Evolutionary conservation across 1,284 basidiomycete species (phyloP), one percentile per base, ranked within the genome.

Genomic region (Irpex lacteus): DNA sequence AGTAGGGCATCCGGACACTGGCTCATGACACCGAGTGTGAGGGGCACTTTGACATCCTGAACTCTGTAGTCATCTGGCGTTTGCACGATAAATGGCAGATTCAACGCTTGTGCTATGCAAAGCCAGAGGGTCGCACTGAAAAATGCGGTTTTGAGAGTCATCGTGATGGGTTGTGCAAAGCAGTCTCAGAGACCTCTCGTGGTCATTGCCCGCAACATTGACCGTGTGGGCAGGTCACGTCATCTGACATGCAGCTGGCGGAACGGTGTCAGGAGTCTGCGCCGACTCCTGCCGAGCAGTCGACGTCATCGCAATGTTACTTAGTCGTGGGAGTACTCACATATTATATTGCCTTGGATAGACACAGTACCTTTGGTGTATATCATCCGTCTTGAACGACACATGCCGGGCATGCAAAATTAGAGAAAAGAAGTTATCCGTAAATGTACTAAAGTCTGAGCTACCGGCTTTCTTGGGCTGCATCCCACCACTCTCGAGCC

Each of bases 1-100:
- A 89, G 71, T 26, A 92, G 72, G 4, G 91, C 91, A 67, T 94
- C 92, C 1, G 90, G 90, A 72, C 91, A 92, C 55, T 82, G 84
- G 69, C 88, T 90, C 90, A 92, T 92, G 50, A 93, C 90, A 21
- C 89, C 91, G 21, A 93, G 78, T 49, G 81, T 71, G 9, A 82
- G 76, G 9, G 81, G 80, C 1, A 82, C 89, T 76, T 85, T 86
- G 70, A 80, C 73, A 67, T 78, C 76, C 54, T 74, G 68, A 38
- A 71, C 54, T 32, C 65, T 19, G 18, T 61, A 60, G 50, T 70
- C 69, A 32, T 60, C 32, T 4, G 71, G 59, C n/a, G 73, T 65
- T 58, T 81, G 75, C 61, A 75, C 70, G 60, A 60, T 65, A 59
- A 77, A 61, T 26, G 72, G 37, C 9, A 26, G 37, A 21, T 58